phyloP scores from a whole-genome alignment of 2,329 filamentous ascomycete species.

The Albophoma yamanashiensis region DNA sequence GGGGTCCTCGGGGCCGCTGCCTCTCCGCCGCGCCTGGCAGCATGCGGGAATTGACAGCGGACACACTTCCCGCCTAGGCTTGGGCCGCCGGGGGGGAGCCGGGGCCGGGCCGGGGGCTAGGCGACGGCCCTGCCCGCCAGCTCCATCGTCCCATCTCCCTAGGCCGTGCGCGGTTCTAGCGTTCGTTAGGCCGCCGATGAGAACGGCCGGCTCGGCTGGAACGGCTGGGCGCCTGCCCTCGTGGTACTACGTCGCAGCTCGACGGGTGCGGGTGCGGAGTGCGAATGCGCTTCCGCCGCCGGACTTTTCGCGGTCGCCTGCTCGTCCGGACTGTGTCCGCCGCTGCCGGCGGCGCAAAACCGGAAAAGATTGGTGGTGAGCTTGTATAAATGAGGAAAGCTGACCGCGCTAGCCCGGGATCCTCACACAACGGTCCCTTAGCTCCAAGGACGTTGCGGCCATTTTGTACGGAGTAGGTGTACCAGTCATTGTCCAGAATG shows the following conservation, averaged over 20 bases:
- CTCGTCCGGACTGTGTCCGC: not conserved
- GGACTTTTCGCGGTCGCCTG: not conserved
- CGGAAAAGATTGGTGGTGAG: not conserved
- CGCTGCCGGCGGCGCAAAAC: not conserved
- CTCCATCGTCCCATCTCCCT: not conserved
- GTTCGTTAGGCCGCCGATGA: not conserved
- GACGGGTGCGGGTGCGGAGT: too few species aligned
- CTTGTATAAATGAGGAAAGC: not conserved
- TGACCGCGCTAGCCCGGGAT: not conserved
- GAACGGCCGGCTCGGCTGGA: too few species aligned
- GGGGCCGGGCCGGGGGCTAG: not conserved
- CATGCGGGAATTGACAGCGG: not conserved
- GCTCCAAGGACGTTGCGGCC: not conserved
- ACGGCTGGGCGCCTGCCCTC: too few species aligned
- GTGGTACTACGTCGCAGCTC: too few species aligned
- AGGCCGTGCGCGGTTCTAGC: not conserved
- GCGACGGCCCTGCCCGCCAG: not conserved
- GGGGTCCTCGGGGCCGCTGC: not conserved
- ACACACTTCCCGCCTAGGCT: not conserved
- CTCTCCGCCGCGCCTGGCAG: not conserved
- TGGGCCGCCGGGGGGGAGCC: not conserved
- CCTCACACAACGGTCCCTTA: not conserved
- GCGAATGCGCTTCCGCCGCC: too few species aligned
- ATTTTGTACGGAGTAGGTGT: not conserved
- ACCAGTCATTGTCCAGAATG: not conserved